phyloP scores from a whole-genome alignment of 2,329 filamentous ascomycete genomes.

The Madurella fahalii region DNA sequence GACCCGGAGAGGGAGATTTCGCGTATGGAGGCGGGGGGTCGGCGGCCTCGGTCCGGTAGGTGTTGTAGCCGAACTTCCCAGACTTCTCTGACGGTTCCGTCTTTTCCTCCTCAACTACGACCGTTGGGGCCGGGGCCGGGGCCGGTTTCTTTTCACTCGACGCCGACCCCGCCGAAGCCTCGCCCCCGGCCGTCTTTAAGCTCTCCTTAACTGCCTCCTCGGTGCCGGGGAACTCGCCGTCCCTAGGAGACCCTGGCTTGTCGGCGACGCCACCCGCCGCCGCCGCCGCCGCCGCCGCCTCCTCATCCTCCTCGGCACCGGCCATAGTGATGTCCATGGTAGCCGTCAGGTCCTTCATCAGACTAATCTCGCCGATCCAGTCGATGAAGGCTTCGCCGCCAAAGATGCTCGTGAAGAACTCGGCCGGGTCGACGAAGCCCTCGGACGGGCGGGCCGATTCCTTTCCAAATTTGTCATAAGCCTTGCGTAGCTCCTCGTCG shows the following conservation, averaged over 20 bases:
- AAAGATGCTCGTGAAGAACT: constrained; percentile 99
- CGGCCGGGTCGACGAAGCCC: constrained; percentile 91
- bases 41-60: not conserved
- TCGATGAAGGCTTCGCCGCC: constrained; percentile 93
- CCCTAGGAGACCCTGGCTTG: constrained; percentile 23
- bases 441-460: constrained; percentile 86
- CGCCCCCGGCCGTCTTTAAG: constrained; percentile 38
- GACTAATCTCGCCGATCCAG: constrained; percentile 95
- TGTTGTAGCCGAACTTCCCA: constrained; percentile 7
- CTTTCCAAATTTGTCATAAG: constrained; percentile 97
- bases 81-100: constrained; percentile 25
- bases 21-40: constrained; percentile 17
- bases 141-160: constrained; percentile 28
- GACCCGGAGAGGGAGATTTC: constrained; percentile 34
- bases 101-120: constrained; percentile 39
- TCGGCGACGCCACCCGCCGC: constrained; percentile 38
- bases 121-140: constrained; percentile 34
- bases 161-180: constrained; percentile 26
- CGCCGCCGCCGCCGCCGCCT: constrained; percentile 41
- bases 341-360: constrained; percentile 97
- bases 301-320: constrained; percentile 66
- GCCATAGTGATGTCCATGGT: constrained; percentile 98
- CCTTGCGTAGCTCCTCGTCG: constrained; percentile 77
- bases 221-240: constrained; percentile 54
- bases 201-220: constrained; percentile 55